Evolutionary conservation across 169 alveolate species (phyloP), one percentile per base, ranked within the genome.

Genomic region (Cytauxzoon felis): DNA sequence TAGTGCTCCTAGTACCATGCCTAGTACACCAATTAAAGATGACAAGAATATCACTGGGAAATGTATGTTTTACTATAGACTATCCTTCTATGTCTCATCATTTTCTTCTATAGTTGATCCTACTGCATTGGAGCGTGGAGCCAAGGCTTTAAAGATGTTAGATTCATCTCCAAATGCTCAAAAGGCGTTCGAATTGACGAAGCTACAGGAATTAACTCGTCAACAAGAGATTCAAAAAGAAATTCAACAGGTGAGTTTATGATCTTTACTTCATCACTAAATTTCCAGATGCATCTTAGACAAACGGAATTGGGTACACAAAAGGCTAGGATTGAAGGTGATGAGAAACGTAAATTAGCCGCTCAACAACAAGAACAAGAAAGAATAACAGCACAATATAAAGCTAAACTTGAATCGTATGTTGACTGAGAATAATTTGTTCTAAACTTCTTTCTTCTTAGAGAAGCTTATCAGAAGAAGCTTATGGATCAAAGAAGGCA

Each of bases 41-140:
- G 85, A 75, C 59, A 57, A 36, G 52, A 75, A 75, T 41, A 75
- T 75, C 40, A 75, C 85, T 11, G 85, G 85, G 18, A 75, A 75
- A 49, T 64, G 78, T 63, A 54, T n/a, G n/a, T n/a, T n/a, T n/a
- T n/a, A n/a, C n/a, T n/a, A n/a, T n/a, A n/a, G n/a, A n/a, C n/a
- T n/a, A n/a, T n/a, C 27, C 27, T 19, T 38, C 18, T 26, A 5
- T 67, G 8, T 61, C 27, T 33, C 9, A 58, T 47, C 9, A 21
- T 23, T 8, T 9, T 21, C 21, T 21, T 0, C 6, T 53, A 9
- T 52, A 75, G 85, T 97, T 79, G 99, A 97, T 75, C 98, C 99
- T 3, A 84, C 98, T 0, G 99, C 98, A 0, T 91, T 97, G 52
- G 99, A 97, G 87, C 90, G 98, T 62, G 99, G 99, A 23, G 99